phyloP scores from a whole-genome alignment of 169 alveolate genomes.

The Plasmodium gallinaceum region DNA sequence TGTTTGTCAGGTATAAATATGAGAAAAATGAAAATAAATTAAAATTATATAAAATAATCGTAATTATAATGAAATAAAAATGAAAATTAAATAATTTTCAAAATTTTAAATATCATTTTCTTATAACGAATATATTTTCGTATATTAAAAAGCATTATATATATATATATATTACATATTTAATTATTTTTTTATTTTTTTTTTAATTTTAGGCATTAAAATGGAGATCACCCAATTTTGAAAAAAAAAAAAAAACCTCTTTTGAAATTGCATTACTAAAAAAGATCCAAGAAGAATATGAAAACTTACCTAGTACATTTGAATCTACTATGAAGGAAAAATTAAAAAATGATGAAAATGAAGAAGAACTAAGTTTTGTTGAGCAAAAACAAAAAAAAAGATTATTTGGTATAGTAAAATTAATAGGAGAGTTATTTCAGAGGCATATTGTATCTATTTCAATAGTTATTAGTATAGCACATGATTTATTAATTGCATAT shows the following conservation, averaged over 20 bases:
- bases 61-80: too few relatives aligned
- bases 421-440: constrained; percentile 93
- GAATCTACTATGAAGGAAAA: constrained; percentile 79
- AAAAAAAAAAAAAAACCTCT: constrained; percentile 83
- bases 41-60: too few relatives aligned
- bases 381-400: constrained; percentile 87
- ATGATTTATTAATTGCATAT: constrained; percentile 88
- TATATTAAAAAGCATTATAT: not conserved
- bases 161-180: constrained; percentile 22
- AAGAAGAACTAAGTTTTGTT: constrained; percentile 76
- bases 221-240: constrained; percentile 88
- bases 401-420: constrained; percentile 91
- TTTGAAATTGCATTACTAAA: constrained; percentile 84
- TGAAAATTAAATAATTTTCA: too few relatives aligned
- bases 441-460: constrained; percentile 90
- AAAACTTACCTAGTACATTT: constrained; percentile 80
- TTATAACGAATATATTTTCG: not conserved
- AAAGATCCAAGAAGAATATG: constrained; percentile 84
- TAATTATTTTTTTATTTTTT: constrained; percentile 23
- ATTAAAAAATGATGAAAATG: constrained; percentile 79
- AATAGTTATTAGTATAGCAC: constrained; percentile 91
- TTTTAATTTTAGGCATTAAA: constrained; percentile 75
- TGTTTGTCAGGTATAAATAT: constrained; percentile 85
- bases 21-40: too few relatives aligned
- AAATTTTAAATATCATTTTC: not conserved